A percentile compares a stretch with the other conserved stretches of the same genome.
Evolutionary conservation across 257 asterid genomes (phyloP).

Genomic region (Jaltomata sinuosa): DNA sequence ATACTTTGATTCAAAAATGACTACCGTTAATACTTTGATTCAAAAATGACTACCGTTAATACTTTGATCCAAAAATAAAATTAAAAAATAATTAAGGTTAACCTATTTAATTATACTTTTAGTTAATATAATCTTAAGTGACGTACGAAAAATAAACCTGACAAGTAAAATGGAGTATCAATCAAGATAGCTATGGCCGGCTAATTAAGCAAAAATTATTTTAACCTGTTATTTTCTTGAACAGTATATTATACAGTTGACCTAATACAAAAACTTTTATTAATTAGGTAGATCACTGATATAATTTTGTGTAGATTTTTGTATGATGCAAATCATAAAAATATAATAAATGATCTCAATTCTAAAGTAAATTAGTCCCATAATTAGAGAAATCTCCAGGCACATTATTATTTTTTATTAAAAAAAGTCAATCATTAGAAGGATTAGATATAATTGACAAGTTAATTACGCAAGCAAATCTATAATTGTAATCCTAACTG

Average conservation of each 20-base stretch:
- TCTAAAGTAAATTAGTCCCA: not conserved
- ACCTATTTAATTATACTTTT: too few relatives aligned
- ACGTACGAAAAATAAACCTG: too few relatives aligned
- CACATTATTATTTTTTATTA: not conserved
- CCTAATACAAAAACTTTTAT: not conserved
- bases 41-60: too few relatives aligned
- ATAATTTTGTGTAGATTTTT: not conserved
- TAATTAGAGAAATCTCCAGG: not conserved
- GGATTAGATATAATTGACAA: not conserved
- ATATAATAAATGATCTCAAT: not conserved
- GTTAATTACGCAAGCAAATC: not conserved
- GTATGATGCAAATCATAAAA: too few relatives aligned
- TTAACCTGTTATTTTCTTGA: not conserved
- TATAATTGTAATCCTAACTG: not conserved
- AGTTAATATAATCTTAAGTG: too few relatives aligned
- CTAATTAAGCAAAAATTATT: too few relatives aligned
- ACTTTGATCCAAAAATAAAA: too few relatives aligned
- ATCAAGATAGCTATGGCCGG: too few relatives aligned
- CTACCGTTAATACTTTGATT: too few relatives aligned
- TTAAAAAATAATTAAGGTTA: too few relatives aligned
- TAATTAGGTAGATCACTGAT: not conserved
- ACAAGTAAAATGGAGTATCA: too few relatives aligned
- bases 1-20: too few relatives aligned
- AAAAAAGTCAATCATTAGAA: not conserved
- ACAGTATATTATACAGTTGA: not conserved